Base-by-base conservation (phyloP, 805 yeast species). In the Metschnikowia koreensis region DNA sequence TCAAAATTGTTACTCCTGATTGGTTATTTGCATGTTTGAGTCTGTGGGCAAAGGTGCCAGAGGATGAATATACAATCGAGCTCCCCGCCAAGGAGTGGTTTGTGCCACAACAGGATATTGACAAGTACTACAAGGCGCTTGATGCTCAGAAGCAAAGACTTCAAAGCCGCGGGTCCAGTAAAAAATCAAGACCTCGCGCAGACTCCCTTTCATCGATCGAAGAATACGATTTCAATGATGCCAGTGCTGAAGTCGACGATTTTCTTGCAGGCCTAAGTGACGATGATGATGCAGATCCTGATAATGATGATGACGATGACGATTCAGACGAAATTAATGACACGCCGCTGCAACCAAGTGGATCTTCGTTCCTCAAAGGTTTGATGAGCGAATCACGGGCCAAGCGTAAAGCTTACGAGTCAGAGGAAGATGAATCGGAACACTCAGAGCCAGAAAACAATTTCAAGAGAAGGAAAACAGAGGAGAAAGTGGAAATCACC, bases 21-120 rank as follows among this genome's bases (percentile, higher is more conserved):
- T 93, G 99, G 99, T 69, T 93, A 2, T 92, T 92, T 70, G 84
- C 86, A 37, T 88, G 97, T 66, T 74, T 93, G 58, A 83, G 91
- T 7, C 70, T 78, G 27, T 93, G 98, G 98, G 74, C 75, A 50
- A 79, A 78, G 43, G 84, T 84, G 0, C 82, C 84, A 15, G 94
- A 86, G 56, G 73, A 65, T 2, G 81, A 79, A 3, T 92, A 75
- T 63, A 65, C 75, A 39, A 72, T 91, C 16, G 69, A 76, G 6
- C 76, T 74, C 6, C 75, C 77, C 17, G 78, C 77, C 1, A 75
- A 73, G 37, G 71, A 70, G 37, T 65, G 79, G 63, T 63, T 76
- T 13, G 73, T 76, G 37, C 65, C 77, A 16, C 73, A 74, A 2
- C 75, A 70, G 44, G 87, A 79, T 50, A 62, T 74, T 17, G 73